Evolutionary conservation across 352 stramenopile species (phyloP), one percentile per base, ranked within the genome.

Genomic region (Pythium biforme): DNA sequence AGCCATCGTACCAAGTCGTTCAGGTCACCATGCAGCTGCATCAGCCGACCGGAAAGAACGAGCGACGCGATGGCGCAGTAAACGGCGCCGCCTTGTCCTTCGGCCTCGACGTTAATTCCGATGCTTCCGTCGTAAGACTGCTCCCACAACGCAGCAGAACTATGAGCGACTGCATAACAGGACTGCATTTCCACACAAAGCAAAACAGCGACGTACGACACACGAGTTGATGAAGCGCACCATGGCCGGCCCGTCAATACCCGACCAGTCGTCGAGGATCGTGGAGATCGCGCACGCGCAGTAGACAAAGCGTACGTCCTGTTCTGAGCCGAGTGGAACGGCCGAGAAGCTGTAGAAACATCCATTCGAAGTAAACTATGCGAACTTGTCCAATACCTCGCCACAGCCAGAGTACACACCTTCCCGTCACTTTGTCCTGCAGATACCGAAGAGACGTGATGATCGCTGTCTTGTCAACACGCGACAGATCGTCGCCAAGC

Each of bases 281-380:
- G 92, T 72, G 11, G 89, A 96, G 56, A 96, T 94, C 34, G 87
- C 87, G 47, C 88, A 92, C 6, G 88, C 89, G 64, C 89, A 95
- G 65, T 83, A 96, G 9, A 96, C 81, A 55, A 96, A 96, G 58
- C 89, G 84, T 77, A 95, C 90, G 57, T 96, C 89, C 51, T 96
- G 74, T 55, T 96, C 89, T 0, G 84, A 94, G 2, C 87, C 89
- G 34, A 72, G 75, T 8, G 73, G 79, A 17, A 86, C 58, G 0
- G 85, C 86, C 55, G 68, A 83, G 58, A 95, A 96, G 71, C 82
- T 94, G 20, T 26, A 8, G 27, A 12, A 43, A 1, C 37, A 37
- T 37, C 8, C 31, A 37, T 10, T 11, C 8, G 31, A 37, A 37
- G 3, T 2, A 15, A 11, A 11, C 14, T 11, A 37, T 37, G 31